phyloP scores from a whole-genome alignment of 1,139 yeast species.

The Saccharomyces hybrid region DNA sequence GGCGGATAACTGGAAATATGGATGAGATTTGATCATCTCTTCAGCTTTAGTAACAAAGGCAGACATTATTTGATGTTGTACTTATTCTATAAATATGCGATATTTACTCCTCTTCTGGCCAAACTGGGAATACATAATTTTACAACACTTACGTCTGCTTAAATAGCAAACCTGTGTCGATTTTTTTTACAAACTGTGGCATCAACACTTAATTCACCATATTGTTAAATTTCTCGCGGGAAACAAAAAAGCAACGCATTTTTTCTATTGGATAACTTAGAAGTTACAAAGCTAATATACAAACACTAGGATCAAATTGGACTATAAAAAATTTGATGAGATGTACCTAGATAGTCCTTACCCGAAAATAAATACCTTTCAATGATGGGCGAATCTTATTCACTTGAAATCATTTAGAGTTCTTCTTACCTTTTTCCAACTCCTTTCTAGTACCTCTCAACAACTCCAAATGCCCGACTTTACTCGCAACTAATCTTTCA shows the following conservation, averaged over 20 bases:
- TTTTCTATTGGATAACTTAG: neutral
- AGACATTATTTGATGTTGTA: slow-evolving; percentile 8
- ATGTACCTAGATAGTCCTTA: neutral
- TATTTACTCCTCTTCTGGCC: neutral
- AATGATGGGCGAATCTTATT: neutral
- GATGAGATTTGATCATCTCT: slow-evolving; percentile 40
- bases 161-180: neutral
- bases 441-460: slow-evolving; percentile 88
- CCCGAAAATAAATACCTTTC: neutral
- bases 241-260: neutral
- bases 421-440: slow-evolving; percentile 46
- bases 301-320: neutral
- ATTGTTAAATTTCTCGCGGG: neutral
- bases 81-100: neutral
- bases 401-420: slow-evolving; percentile 5
- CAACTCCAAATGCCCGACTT: slow-evolving; percentile 93
- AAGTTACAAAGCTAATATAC: slow-evolving; percentile 1
- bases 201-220: neutral
- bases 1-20: slow-evolving; percentile 52
- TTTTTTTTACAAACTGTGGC: neutral
- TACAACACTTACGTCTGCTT: neutral
- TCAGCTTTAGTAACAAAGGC: slow-evolving; percentile 35
- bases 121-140: neutral
- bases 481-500: slow-evolving; percentile 75
- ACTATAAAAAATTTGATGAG: neutral